Evolutionary conservation across 352 stramenopile genomes (phyloP).

Genomic region (Pythium folliculosum): DNA sequence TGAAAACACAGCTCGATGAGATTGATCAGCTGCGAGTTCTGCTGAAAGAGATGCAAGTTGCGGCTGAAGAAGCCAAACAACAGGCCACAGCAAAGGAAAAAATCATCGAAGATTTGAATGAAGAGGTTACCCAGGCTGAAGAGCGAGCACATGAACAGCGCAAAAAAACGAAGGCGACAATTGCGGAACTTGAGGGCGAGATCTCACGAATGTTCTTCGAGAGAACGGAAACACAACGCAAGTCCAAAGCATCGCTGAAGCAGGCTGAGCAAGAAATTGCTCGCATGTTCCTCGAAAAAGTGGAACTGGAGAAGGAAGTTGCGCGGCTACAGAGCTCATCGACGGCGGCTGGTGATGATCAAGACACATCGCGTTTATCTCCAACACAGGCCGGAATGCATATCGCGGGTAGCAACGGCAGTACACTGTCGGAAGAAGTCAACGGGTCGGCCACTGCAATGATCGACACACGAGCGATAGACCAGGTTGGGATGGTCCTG

Average conservation of each 20-base stretch:
- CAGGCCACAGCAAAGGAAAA: constrained; percentile 22
- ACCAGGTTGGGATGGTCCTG: neutral
- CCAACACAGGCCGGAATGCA: neutral
- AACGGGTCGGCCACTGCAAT: neutral
- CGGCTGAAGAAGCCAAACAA: constrained; percentile 4
- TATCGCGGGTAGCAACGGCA: neutral
- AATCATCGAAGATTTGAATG: constrained; percentile 33
- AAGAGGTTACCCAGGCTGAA: constrained; percentile 32
- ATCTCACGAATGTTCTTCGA: constrained; percentile 54
- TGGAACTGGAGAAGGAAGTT: constrained; percentile 47
- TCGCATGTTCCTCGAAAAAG: constrained; percentile 54
- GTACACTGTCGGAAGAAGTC: neutral
- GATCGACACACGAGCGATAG: neutral
- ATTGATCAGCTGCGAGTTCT: constrained; percentile 4
- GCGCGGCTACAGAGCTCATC: constrained; percentile 1
- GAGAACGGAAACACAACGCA: constrained; percentile 48
- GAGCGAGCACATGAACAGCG: constrained; percentile 34
- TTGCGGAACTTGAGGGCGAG: constrained; percentile 57
- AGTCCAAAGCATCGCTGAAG: constrained; percentile 57
- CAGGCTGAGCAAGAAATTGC: constrained; percentile 58
- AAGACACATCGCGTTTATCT: neutral
- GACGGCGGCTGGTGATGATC: neutral
- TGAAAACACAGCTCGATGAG: constrained; percentile 36
- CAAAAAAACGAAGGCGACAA: constrained; percentile 39
- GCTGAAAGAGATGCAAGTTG: neutral